Conservation (phyloP, 2,329 filamentous ascomycete species). For the Pestalotiopsis sp. region DNA sequence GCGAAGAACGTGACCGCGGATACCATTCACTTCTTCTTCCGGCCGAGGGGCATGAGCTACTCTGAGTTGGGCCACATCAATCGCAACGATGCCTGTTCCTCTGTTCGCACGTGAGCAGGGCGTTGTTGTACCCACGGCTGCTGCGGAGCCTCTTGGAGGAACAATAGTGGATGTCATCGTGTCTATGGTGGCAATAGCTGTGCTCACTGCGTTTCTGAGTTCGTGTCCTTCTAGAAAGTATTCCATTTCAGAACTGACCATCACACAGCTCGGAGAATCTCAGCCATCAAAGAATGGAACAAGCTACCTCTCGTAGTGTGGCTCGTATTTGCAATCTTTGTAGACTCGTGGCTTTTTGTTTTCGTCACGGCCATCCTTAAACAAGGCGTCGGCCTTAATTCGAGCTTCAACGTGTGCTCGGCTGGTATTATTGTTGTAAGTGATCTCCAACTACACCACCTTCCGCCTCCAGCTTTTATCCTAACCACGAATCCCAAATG, state of each 20-base stretch:
- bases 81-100: no score
- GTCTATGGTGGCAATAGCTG: background rate
- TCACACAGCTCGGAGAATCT: background rate
- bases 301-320: slow-evolving; percentile 45
- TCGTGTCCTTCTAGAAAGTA: background rate
- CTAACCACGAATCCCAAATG: no score
- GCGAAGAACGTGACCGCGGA: no score
- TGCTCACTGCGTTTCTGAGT: background rate
- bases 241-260: no score
- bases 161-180: background rate
- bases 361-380: slow-evolving; percentile 59
- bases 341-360: slow-evolving; percentile 63
- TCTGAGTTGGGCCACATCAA: no score
- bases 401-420: slow-evolving; percentile 52
- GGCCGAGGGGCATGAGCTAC: no score
- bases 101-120: no score
- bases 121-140: no score
- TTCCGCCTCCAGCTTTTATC: background rate
- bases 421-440: slow-evolving; percentile 61
- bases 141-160: background rate
- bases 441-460: slow-evolving; percentile 44
- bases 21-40: no score
- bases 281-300: slow-evolving; percentile 40
- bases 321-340: slow-evolving; percentile 61
- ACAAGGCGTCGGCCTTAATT: slow-evolving; percentile 59